phyloP scores from a whole-genome alignment of 352 stramenopile species.

The Pythium phragmiticola region DNA sequence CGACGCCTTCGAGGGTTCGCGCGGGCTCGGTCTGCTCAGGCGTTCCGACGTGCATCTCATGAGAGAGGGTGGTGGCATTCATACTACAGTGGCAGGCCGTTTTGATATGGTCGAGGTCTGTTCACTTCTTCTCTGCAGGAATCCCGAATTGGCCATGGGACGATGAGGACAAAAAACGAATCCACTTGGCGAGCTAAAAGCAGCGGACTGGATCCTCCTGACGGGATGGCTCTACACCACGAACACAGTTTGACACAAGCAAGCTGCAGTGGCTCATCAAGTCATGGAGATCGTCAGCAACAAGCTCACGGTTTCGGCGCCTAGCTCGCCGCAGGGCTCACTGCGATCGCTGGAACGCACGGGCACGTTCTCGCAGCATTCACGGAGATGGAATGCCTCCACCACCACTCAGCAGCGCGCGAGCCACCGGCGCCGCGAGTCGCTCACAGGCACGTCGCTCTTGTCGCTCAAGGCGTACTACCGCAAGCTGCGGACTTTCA shows the following conservation, averaged over 20 bases:
- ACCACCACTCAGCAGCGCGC: slow-evolving; percentile 12
- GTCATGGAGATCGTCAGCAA: slow-evolving; percentile 36
- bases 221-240: background rate
- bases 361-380: slow-evolving; percentile 8
- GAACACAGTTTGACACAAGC: background rate
- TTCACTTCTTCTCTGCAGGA: background rate
- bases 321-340: background rate
- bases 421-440: slow-evolving; percentile 21
- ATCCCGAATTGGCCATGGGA: slow-evolving; percentile 2
- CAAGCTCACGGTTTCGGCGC: slow-evolving; percentile 14
- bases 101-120: background rate
- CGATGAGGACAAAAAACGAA: background rate
- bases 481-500: slow-evolving; percentile 66
- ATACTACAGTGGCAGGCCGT: background rate
- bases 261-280: background rate
- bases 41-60: background rate
- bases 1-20: background rate
- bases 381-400: slow-evolving; percentile 33
- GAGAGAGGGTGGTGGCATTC: background rate
- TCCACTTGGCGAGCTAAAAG: background rate
- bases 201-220: background rate
- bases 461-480: slow-evolving; percentile 70
- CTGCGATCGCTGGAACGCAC: slow-evolving; percentile 22
- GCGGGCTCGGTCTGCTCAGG: slow-evolving; percentile 7
- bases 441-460: slow-evolving; percentile 35